Evolutionary conservation across 176 grass and related monocot species (phyloP), one percentile per base, ranked within the genome.

Genomic region (Thalia dealbata): DNA sequence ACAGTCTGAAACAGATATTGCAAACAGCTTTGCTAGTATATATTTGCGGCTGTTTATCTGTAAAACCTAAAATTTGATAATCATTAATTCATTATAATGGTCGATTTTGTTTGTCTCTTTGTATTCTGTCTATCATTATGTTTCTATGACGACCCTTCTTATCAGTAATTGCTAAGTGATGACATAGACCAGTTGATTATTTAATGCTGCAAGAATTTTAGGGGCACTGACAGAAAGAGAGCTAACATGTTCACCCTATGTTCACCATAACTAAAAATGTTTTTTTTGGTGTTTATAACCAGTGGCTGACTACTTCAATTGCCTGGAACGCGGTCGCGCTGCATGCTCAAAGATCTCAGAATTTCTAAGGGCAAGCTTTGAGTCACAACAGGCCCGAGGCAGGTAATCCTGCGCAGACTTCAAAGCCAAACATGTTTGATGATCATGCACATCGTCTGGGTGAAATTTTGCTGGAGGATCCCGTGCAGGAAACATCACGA

Each of bases 261-360:
- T 43, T 68, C 19, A 10, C 65, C 19, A n/a, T 10, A 68, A 68
- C 38, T 67, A 38, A 61, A 38, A 50, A 62, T 55, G 11, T 7
- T 23, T 52, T 5, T 13, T 0, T 6, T 73, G 44, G 0, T 14
- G 21, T 25, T 76, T 80, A 7, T 65, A 7, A 65, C 1, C 50
- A 89, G 90, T 81, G 76, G 68, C 72, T 0, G 69, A 83, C n/a
- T 96, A 92, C 50, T 90, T 89, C 59, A 82, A 80, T 78, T 89
- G 92, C 54, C 64, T 96, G 60, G 86, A 89, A 79, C 86, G 86
- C 35, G 89, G 92, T 0, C 60, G 71, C 14, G 86, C 89, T 21
- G 92, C 92, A 18, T 92, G 84, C 13, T 75, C 82, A 10, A 84
- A 75, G 6, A 92, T 96, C 67, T 92, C 89, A 0, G 89, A 92